phyloP scores from a whole-genome alignment of 257 asterid species.

The Leonotis leonurus region DNA sequence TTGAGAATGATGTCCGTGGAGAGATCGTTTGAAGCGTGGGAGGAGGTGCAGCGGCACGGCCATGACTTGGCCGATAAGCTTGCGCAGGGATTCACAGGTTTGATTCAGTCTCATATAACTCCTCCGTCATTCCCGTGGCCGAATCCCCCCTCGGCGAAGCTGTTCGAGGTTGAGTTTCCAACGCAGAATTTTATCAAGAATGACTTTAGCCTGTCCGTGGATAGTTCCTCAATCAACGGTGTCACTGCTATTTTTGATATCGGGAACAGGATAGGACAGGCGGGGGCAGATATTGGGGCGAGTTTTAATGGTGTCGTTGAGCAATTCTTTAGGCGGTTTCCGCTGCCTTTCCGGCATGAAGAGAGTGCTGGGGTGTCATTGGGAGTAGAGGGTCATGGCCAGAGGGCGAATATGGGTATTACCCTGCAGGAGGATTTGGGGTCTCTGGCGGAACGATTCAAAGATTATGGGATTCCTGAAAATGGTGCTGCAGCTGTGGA shows the following conservation, averaged over 20 bases:
- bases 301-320: constrained; percentile 72
- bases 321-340: constrained; percentile 61
- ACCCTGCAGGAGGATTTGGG: constrained; percentile 76
- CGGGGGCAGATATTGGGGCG: constrained; percentile 80
- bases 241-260: constrained; percentile 84
- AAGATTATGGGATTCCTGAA: constrained; percentile 57
- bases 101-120: constrained; percentile 72
- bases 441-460: constrained; percentile 60
- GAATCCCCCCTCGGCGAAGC: constrained; percentile 48
- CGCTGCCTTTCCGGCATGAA: constrained; percentile 67
- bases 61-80: constrained; percentile 81
- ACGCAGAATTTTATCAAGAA: constrained; percentile 45
- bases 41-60: constrained; percentile 97
- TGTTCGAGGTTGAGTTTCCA: constrained; percentile 69
- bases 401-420: constrained; percentile 43
- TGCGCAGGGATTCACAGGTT: constrained; percentile 78
- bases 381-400: constrained; percentile 28
- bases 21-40: constrained; percentile 97
- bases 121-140: constrained; percentile 88
- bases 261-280: constrained; percentile 87
- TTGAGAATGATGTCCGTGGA: constrained; percentile 76
- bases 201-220: constrained; percentile 60
- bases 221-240: constrained; percentile 54
- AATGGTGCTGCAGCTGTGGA: constrained; percentile 36
- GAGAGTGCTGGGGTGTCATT: constrained; percentile 39